Base-by-base conservation (phyloP, 805 yeast species). In the Jamesozyma hellenica region DNA sequence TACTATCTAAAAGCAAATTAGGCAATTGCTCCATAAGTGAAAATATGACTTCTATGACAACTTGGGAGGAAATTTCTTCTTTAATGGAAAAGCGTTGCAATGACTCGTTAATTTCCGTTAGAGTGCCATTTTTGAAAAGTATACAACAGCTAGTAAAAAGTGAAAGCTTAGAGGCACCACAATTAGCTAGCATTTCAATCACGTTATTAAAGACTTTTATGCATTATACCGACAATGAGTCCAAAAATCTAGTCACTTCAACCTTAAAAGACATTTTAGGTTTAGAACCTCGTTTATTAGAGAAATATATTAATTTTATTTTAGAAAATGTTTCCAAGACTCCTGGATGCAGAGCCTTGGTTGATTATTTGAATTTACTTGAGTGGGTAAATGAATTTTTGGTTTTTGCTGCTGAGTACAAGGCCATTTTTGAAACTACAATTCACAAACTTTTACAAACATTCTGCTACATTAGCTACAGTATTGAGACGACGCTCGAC, bases 361-460 rank as follows among this genome's bases (percentile, higher is more conserved):
- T 74, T 2, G 84, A 77, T 55, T 63, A 77, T 43, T 54, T 77
- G 46, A 69, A 79, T 23, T 57, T 82, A 19, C 61, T 82, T 31
- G 66, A 67, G 14, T 82, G 88, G 87, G 58, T 67, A 34, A 66
- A 68, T 37, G 54, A 55, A 35, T 50, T 74, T 55, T 33, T 63
- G 4, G 48, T 45, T 19, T 44, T 55, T 32, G 14, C 41, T 36
- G 41, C 50, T 16, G 41, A 53, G 5, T 49, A 51, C 23, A 35
- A 51, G 3, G 51, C 45, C 1, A 28, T 48, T 16, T 61, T 65
- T 33, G 49, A 55, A 14, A 27, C 53, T 54, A 26, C 55, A 49
- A 16, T 53, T 59, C 11, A 69, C 65, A 47, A 53, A 34, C 55
- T 77, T 31, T 48, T 75, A 34, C 58, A 68, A 36, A 63, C 66